Base-by-base conservation (phyloP, 495 filamentous ascomycete genomes). In the Penicillium tannophilum region DNA sequence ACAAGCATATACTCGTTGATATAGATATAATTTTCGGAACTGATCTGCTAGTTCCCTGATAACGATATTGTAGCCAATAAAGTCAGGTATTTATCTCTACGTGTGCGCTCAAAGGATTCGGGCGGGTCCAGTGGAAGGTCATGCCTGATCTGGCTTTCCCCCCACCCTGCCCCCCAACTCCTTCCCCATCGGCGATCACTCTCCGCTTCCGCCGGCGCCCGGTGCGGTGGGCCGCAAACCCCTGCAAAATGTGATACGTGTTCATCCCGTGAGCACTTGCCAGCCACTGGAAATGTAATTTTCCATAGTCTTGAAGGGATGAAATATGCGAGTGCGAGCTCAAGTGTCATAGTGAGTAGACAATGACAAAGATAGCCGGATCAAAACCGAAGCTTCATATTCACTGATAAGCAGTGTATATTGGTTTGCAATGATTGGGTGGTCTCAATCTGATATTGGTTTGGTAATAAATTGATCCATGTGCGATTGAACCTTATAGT, bases 181-280 rank as follows among this genome's bases (percentile, higher is more conserved):
- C 39, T 41, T 41, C 33, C 12, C 47, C 47, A 44, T 42, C 57
- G 57, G 57, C 44, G 16, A 35, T 52, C 43, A 42, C 44, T 39
- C 44, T 53, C 57, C 50, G 57, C 57, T 41, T 41, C 39, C 39
- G 39, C 39, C 39, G 55, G 55, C 31, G 20, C 24, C 47, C 53
- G 53, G 53, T 4, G 26, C 44, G 10, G 17, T 47, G 44, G 44
- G 26, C 44, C 44, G 44, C 16, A 16, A 41, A 39, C 10, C 35
- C 35, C 35, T 41, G 39, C 39, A n/a, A 41, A 12, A 3, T 14
- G 16, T 41, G 39, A 41, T 41, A 41, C 16, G 14, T 41, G 39
- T 16, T n/a, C 39, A 41, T n/a, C 14, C 14, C 16, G 16, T 41
- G 39, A 41, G 16, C 39, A 4, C 4, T 1, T 36, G 33, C 33